A percentile compares a stretch with the other conserved stretches of the same genome.
Evolutionary conservation across 768 basidiomycete species (phyloP).

Genomic region (Jaapia argillacea): DNA sequence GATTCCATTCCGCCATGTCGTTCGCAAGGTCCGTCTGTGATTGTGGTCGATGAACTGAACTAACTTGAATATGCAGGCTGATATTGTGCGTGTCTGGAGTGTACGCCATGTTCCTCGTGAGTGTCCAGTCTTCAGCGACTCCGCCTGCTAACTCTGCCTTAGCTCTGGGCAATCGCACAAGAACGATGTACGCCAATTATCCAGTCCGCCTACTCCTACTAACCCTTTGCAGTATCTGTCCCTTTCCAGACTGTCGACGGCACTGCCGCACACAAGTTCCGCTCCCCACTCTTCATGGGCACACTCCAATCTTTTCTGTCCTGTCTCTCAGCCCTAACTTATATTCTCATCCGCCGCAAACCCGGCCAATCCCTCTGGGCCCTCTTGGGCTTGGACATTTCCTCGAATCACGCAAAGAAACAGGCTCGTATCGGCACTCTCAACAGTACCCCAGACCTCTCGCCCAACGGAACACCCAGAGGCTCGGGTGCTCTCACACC

Average conservation of each 20-base stretch:
- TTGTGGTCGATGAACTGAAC: too few relatives aligned
- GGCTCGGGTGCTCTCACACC: neutral
- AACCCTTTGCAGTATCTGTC: slow-evolving; percentile 52
- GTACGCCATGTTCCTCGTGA: slow-evolving; percentile 85
- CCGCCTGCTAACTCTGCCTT: neutral
- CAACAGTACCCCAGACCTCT: too few relatives aligned
- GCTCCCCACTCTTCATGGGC: slow-evolving; percentile 77
- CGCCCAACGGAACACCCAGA: slow-evolving; percentile 14
- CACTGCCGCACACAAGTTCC: slow-evolving; percentile 59
- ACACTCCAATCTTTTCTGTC: slow-evolving; percentile 78
- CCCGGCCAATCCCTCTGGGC: slow-evolving; percentile 40
- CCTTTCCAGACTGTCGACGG: slow-evolving; percentile 70
- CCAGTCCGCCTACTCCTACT: neutral
- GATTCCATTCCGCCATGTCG: too few relatives aligned
- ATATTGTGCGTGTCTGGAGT: slow-evolving; percentile 76
- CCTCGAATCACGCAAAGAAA: too few relatives aligned
- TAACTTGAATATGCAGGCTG: slow-evolving; percentile 39
- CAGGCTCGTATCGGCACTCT: too few relatives aligned
- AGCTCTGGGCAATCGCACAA: slow-evolving; percentile 92
- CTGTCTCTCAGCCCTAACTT: slow-evolving; percentile 65
- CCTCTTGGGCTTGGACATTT: slow-evolving; percentile 49
- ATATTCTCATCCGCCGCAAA: slow-evolving; percentile 57
- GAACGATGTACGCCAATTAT: slow-evolving; percentile 60
- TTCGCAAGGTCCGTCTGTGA: too few relatives aligned
- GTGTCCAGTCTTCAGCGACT: slow-evolving; percentile 15